Base-by-base conservation (phyloP, 2,329 filamentous ascomycete genomes). In the Fusarium compactum region DNA sequence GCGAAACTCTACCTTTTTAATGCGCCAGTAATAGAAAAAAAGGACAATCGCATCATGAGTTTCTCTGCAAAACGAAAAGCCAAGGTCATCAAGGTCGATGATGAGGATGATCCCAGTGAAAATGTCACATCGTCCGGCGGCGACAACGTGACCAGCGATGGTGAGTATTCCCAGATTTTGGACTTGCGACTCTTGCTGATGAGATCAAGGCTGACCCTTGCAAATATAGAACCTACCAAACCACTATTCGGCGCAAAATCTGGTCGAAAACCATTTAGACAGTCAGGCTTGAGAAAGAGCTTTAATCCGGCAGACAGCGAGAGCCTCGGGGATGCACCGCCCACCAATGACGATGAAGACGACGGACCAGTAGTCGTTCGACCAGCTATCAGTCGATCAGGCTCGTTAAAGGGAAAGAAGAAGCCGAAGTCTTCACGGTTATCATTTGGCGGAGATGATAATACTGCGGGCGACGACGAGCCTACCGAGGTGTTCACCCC, bases 1-100 rank as follows among this genome's bases (percentile, higher is more conserved):
- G 59, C 64, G 68, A 63, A 53, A 66, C 53, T 65, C 27, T 69
- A 22, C n/a, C 24, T 44, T 38, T 30, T 43, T n/a, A 47, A 56
- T 62, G 65, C 62, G 62, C 55, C 57, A 46, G n/a, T 9, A 29
- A 47, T 30, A 29, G 65, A 55, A 40, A 48, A 38, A 43, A 66
- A 66, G 45, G 60, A 65, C 30, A 60, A 40, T 67, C 50, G 12
- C 69, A 80, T 60, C 15, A 89, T 89, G 86, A 86, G 82, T 69
- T 90, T 90, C 61, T 83, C 82, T 6, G 79, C 83, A 3, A 90
- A 88, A 74, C 82, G 88, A 69, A 94, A 96, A 73, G 90, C 92
- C 48, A 91, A 92, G 71, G 92, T 94, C 76, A 92, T 97, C 73
- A 91, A 89, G 48, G 84, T 89, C 0, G 85, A 89, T 44, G 92